Conservation (phyloP, 169 alveolate genomes). For the Theileria equi region DNA sequence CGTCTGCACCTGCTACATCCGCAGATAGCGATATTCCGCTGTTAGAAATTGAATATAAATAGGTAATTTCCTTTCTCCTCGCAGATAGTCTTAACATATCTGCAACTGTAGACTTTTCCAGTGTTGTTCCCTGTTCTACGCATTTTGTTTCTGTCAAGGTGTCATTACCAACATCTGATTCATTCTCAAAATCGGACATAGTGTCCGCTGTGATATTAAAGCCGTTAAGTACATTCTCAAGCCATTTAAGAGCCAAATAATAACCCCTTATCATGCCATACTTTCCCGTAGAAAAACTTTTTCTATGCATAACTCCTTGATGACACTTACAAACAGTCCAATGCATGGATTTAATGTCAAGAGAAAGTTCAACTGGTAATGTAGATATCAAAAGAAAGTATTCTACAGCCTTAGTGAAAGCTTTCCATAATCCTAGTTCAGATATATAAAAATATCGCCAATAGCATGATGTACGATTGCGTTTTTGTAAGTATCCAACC, state of each 20-base stretch:
- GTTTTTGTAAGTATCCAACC: slow-evolving; percentile 42
- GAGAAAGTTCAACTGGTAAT: slow-evolving; percentile 38
- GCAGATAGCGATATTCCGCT: too few species aligned
- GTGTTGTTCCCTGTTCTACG: neutral
- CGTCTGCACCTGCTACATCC: too few species aligned
- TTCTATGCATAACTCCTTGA: slow-evolving; percentile 42
- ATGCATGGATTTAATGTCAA: slow-evolving; percentile 26
- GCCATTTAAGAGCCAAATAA: slow-evolving; percentile 26
- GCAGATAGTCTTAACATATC: slow-evolving; percentile 11
- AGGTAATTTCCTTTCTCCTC: too few species aligned
- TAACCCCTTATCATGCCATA: slow-evolving; percentile 20
- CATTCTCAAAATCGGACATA: slow-evolving; percentile 19
- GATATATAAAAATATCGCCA: slow-evolving; percentile 59
- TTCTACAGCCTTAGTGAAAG: slow-evolving; percentile 51
- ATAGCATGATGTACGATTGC: slow-evolving; percentile 19
- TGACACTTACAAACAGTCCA: slow-evolving; percentile 57
- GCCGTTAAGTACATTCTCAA: slow-evolving; percentile 10
- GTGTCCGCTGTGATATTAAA: neutral
- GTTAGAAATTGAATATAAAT: too few species aligned
- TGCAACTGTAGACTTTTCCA: slow-evolving; percentile 21
- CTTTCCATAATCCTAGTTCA: slow-evolving; percentile 41
- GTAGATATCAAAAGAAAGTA: slow-evolving; percentile 38
- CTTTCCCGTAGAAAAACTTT: slow-evolving; percentile 32
- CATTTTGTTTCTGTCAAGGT: slow-evolving; percentile 11
- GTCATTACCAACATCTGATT: slow-evolving; percentile 34